Conservation (phyloP, 352 stramenopile genomes). For the Lagenidium giganteum region DNA sequence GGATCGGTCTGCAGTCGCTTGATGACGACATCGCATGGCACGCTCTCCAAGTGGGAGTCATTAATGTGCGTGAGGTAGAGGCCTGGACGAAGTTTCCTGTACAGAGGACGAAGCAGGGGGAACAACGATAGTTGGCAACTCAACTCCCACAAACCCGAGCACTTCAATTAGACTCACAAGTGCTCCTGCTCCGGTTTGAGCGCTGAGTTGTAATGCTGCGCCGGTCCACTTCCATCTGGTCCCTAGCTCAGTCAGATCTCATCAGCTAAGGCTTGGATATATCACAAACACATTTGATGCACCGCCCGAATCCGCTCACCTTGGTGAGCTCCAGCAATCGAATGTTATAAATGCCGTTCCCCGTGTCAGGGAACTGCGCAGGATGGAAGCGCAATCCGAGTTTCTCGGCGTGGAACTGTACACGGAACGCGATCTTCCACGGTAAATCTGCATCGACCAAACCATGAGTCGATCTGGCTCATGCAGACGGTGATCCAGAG, state of each 20-base stretch:
- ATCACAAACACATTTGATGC: background rate
- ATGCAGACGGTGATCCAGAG: background rate
- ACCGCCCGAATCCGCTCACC: no score
- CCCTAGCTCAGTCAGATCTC: constrained; percentile 23
- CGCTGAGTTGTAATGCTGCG: constrained; percentile 65
- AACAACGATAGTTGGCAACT: background rate
- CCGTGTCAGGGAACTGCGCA: constrained; percentile 73
- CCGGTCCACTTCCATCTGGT: constrained; percentile 37
- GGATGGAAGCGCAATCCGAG: constrained; percentile 74
- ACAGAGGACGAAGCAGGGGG: background rate
- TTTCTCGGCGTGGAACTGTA: constrained; percentile 80
- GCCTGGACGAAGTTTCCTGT: constrained; percentile 50
- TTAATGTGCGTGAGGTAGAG: constrained; percentile 83
- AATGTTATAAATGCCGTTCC: constrained; percentile 82
- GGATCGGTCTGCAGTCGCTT: constrained; percentile 46
- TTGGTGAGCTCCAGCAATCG: constrained; percentile 72
- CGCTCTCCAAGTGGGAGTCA: constrained; percentile 53
- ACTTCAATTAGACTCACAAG: constrained; percentile 24
- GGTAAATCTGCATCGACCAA: constrained; percentile 33
- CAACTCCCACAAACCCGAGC: background rate
- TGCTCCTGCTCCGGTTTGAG: constrained; percentile 55
- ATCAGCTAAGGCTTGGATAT: no score
- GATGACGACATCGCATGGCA: constrained; percentile 67
- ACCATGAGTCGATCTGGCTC: background rate
- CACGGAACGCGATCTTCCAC: constrained; percentile 81